Evolutionary conservation across 306 rosid genomes (phyloP).

Genomic region (Argentina anserina): DNA sequence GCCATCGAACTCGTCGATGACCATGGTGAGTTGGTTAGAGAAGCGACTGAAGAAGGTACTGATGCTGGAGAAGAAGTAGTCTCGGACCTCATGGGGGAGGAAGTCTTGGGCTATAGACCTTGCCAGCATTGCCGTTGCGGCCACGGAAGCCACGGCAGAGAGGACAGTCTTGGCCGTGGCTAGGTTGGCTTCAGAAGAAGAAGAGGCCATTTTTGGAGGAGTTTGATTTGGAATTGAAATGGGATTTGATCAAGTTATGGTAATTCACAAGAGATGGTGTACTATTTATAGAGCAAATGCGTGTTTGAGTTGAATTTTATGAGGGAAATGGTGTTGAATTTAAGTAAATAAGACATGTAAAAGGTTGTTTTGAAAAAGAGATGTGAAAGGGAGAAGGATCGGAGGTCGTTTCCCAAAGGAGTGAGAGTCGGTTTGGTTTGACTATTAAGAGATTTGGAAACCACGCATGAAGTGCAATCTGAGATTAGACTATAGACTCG

Average conservation of each 20-base stretch:
- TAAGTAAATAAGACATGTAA: too few relatives aligned
- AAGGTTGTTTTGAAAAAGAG: background rate
- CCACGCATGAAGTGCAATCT: background rate
- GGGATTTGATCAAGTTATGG: background rate
- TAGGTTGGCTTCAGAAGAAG: constrained; percentile 26
- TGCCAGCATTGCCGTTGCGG: constrained; percentile 50
- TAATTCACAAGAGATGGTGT: background rate
- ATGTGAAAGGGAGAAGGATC: background rate
- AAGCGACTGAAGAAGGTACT: constrained; percentile 28
- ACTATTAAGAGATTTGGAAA: background rate
- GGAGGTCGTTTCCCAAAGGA: background rate
- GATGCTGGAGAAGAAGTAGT: constrained; percentile 24
- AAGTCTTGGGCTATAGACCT: constrained; percentile 51
- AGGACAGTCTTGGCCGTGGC: constrained; percentile 52
- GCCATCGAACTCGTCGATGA: constrained; percentile 67
- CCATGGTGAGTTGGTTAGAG: constrained; percentile 53
- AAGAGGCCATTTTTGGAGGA: constrained; percentile 26
- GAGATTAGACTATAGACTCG: background rate
- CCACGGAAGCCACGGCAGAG: constrained; percentile 54
- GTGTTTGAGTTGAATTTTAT: background rate
- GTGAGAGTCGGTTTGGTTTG: background rate
- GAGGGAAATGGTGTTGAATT: background rate
- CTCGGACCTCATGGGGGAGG: constrained; percentile 43
- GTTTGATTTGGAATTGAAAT: background rate
- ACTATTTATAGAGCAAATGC: background rate